Conservation (phyloP, 768 basidiomycete species). For the Gelatoporia subvermispora region DNA sequence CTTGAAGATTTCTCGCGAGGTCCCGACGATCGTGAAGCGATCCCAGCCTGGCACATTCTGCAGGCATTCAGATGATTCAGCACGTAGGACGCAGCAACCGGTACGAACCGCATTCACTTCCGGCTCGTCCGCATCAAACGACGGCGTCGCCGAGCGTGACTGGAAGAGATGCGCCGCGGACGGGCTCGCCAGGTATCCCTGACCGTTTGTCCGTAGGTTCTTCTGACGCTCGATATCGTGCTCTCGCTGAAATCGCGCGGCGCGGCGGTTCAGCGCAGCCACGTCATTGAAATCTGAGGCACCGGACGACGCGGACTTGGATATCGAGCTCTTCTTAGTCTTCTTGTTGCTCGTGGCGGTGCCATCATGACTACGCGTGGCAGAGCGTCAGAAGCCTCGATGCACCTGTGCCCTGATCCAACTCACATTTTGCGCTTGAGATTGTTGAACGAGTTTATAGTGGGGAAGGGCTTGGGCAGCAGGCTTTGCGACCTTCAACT, state of each 20-base stretch:
- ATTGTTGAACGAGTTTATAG: slow-evolving; percentile 32
- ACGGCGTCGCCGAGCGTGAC: slow-evolving; percentile 35
- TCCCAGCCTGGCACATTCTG: slow-evolving; percentile 99
- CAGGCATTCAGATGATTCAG: slow-evolving; percentile 3
- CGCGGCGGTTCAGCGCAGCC: slow-evolving; percentile 68
- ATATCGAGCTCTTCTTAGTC: slow-evolving; percentile 48
- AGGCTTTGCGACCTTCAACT: slow-evolving; percentile 35
- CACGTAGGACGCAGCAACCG: slow-evolving; percentile 2
- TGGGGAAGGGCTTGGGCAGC: slow-evolving; percentile 51
- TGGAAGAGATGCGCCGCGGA: slow-evolving; percentile 27
- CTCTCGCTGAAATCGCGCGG: slow-evolving; percentile 87
- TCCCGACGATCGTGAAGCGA: slow-evolving; percentile 90
- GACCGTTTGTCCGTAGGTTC: slow-evolving; percentile 25
- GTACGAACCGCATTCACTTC: slow-evolving; percentile 61
- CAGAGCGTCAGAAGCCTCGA: not conserved
- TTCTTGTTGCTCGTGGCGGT: slow-evolving; percentile 45
- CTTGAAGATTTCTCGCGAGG: slow-evolving; percentile 85
- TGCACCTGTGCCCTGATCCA: not conserved
- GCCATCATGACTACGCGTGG: slow-evolving; percentile 32
- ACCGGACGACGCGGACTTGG: slow-evolving; percentile 16
- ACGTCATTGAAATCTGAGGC: slow-evolving; percentile 58
- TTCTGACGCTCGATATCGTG: slow-evolving; percentile 81
- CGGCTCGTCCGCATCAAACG: slow-evolving; percentile 51
- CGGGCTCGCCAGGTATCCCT: slow-evolving; percentile 19
- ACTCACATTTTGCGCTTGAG: slow-evolving; percentile 70